phyloP scores from a whole-genome alignment of 768 basidiomycete species.

The Cystobasidiopsis lactophilus region DNA sequence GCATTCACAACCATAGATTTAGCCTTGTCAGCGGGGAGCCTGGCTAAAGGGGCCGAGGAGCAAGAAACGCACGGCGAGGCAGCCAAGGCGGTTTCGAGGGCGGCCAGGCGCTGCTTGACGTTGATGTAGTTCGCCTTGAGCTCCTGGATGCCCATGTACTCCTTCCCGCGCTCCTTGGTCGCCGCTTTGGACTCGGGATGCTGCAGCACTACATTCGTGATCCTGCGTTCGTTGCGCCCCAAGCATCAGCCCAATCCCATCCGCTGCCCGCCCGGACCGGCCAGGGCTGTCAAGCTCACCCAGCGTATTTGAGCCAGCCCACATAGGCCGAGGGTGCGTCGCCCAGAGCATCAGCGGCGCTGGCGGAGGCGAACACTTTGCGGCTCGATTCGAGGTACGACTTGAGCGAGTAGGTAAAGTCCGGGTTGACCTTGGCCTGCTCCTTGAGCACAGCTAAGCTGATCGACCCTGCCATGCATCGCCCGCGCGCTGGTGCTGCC shows the following conservation, averaged over 20 bases:
- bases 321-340: slow-evolving; percentile 6
- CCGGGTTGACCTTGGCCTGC: slow-evolving; percentile 1
- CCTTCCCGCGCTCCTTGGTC: too few relatives aligned
- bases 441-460: slow-evolving; percentile 7
- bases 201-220: too few relatives aligned
- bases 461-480: too few relatives aligned
- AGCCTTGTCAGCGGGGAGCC: not conserved
- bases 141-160: too few relatives aligned
- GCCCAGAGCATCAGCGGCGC: not conserved
- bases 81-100: slow-evolving; percentile 2
- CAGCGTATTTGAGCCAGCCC: slow-evolving; percentile 2
- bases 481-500: too few relatives aligned
- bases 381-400: not conserved
- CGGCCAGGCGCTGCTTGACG: too few relatives aligned
- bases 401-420: not conserved
- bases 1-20: not conserved
- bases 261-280: not conserved
- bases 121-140: too few relatives aligned
- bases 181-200: too few relatives aligned
- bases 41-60: too few relatives aligned
- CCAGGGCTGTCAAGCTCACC: not conserved
- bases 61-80: too few relatives aligned
- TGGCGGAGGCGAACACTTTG: slow-evolving; percentile 1
- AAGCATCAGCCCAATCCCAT: too few relatives aligned
- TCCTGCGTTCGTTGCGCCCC: too few relatives aligned